These are phyloP conservation scores for Narthecium ossifragum DNA, from an alignment of 106 monocot species.

Conservation along the genomic window DNA sequence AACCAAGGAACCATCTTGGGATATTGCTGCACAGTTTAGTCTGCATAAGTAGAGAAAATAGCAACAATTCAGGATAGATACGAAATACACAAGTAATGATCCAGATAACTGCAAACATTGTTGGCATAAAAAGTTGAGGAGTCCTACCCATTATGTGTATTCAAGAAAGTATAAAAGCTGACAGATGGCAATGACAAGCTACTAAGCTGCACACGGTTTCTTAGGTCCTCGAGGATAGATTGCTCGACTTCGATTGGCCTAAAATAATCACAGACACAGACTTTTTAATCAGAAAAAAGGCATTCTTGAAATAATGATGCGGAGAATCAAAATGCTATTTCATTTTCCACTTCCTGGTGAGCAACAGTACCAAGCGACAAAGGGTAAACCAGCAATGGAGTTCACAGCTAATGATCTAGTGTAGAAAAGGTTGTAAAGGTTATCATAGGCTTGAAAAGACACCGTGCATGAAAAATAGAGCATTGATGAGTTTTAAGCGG, in stretches of 20 bases:
- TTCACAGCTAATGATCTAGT: no score
- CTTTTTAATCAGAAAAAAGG: no score
- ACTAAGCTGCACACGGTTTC: constrained; percentile 79
- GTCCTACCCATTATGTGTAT: constrained; percentile 84
- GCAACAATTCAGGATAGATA: not conserved
- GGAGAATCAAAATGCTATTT: no score
- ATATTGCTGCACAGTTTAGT: constrained; percentile 83
- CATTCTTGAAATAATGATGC: no score
- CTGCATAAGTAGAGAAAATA: constrained; percentile 22
- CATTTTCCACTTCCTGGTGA: no score
- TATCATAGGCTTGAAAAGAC: no score
- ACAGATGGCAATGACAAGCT: constrained; percentile 91
- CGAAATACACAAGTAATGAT: not conserved
- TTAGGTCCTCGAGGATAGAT: constrained; percentile 81
- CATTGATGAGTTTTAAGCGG: no score
- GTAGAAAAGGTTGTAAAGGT: no score
- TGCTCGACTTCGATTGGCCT: constrained; percentile 76
- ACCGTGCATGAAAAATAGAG: no score
- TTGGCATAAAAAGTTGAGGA: not conserved
- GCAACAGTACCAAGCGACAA: no score
- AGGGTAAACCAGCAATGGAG: no score
- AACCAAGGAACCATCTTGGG: constrained; percentile 89
- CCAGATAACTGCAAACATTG: not conserved
- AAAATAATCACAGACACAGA: constrained; percentile 9
- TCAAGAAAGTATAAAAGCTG: constrained; percentile 89